phyloP scores from a whole-genome alignment of 768 basidiomycete species.

The Paxillus rubicundulus region DNA sequence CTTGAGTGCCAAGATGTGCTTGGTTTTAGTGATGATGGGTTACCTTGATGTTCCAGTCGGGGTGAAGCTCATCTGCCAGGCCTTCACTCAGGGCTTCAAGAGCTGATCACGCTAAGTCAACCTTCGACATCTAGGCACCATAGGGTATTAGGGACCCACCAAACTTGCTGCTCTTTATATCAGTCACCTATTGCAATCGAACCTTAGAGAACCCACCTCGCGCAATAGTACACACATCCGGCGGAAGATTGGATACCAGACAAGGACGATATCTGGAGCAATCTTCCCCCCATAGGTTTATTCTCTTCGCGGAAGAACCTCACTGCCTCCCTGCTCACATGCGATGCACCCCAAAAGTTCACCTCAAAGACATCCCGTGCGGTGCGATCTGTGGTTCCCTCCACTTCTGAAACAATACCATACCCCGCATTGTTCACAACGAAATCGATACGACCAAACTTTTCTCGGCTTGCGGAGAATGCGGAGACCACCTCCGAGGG shows the following conservation, averaged over 20 bases:
- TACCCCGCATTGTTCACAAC: constrained; percentile 31
- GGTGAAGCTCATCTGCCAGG: constrained; percentile 13
- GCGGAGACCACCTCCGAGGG: constrained; percentile 30
- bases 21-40: not conserved
- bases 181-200: not conserved
- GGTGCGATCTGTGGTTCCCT: constrained; percentile 31
- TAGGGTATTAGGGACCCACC: constrained; percentile 2
- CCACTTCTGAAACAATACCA: constrained; percentile 32
- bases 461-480: constrained; percentile 30
- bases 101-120: not conserved
- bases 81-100: constrained; percentile 17
- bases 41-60: constrained; percentile 24
- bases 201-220: constrained; percentile 12
- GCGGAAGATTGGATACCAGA: constrained; percentile 23
- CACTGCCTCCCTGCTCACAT: constrained; percentile 36
- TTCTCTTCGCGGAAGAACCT: constrained; percentile 23
- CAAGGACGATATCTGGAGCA: constrained; percentile 37
- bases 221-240: constrained; percentile 19
- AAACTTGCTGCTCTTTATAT: constrained; percentile 13
- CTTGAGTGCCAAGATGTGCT: not conserved
- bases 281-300: constrained; percentile 35
- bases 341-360: constrained; percentile 44
- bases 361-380: constrained; percentile 41
- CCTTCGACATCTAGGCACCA: not conserved
- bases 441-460: constrained; percentile 31